Base-by-base conservation (phyloP, 176 grass and related monocot genomes). In the Hyparrhenia diplandra region DNA sequence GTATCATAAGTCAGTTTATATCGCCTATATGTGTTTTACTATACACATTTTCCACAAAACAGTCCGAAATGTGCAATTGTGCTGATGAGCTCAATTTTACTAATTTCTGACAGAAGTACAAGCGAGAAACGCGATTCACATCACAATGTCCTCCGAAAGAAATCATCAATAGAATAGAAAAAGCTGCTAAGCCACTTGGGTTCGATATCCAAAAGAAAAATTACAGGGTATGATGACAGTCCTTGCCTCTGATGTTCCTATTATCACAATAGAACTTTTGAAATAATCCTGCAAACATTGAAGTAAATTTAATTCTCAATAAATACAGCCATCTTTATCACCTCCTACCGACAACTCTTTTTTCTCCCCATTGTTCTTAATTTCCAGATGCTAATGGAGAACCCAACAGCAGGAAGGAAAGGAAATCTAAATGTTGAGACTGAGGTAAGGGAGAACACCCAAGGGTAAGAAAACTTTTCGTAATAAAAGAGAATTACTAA, bases 121-220 rank as follows among this genome's bases (percentile, higher is more conserved):
- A 82, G 74, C 87, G 91, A 65, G 91, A 97, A 67, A 97, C 89
- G 2, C 88, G 94, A 84, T 97, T 97, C 74, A 86, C 91, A 81
- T 97, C 91, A 14, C 90, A 89, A 25, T 84, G 72, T 69, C 55
- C 87, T 67, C 87, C 94, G 0, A 80, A 88, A 71, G 94, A 97
- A 79, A 97, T 97, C 40, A 77, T 97, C 45, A 88, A 10, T 79
- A 92, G 93, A 67, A 94, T 97, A 72, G 94, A 97, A 88, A 85
- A 88, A 88, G 91, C 89, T 52, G 87, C 91, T 76, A 97, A 92
- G 69, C 94, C 91, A 86, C 94, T 97, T 84, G 94, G 94, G 3
- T 97, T 97, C 29, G 87, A 94, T 61, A 84, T 97, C 76, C 91
- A 90, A 64, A 97, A 94, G 89, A 97, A 88, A 78, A 97, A 92